Evolutionary conservation across 176 grass and related monocot genomes (phyloP).

Genomic region (bread wheat (Triticum aestivum)): IWGSC_CS_RefSeq_v2.1 NC_057810.1:670839715-670840214

Average conservation of each 20-base stretch:
- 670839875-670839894: conserved; percentile 67
- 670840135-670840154: conserved; percentile 69
- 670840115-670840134: conserved; percentile 26
- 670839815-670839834: background rate
- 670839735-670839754: conserved; percentile 69
- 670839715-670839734: conserved; percentile 90
- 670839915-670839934: conserved; percentile 83
- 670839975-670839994: conserved; percentile 81
- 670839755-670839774: conserved; percentile 67
- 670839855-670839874: background rate
- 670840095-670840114: background rate
- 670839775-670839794: background rate
- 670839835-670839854: background rate
- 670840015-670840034: conserved; percentile 54
- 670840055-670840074: conserved; percentile 3
- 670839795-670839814: background rate
- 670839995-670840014: conserved; percentile 58
- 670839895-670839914: conserved; percentile 85
- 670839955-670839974: conserved; percentile 78
- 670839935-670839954: conserved; percentile 84
- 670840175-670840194: conserved; percentile 88
- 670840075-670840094: background rate
- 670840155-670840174: conserved; percentile 86
- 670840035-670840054: conserved; percentile 64
- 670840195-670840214: conserved; percentile 72